phyloP scores from a whole-genome alignment of 306 rosid genomes.

The Canavalia gladiata region DNA sequence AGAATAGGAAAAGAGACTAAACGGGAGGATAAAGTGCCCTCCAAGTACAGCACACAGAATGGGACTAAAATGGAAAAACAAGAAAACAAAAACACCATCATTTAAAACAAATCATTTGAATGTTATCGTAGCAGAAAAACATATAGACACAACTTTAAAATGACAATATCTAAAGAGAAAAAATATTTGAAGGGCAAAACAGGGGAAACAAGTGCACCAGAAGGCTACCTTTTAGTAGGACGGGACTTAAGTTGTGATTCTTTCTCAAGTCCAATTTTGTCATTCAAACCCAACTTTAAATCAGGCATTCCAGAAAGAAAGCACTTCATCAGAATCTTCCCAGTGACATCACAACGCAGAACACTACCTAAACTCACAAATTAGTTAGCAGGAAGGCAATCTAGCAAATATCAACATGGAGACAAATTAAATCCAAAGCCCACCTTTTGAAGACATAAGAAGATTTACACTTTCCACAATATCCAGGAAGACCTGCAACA shows the following conservation, averaged over 20 bases:
- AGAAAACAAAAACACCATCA: not conserved
- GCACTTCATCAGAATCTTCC: conserved; percentile 94
- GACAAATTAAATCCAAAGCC: conserved; percentile 35
- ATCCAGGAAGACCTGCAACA: conserved; percentile 84
- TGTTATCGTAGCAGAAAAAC: conserved; percentile 24
- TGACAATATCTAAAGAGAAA: conserved; percentile 10
- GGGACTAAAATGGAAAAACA: not conserved
- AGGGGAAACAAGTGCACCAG: conserved; percentile 23
- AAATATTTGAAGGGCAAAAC: not conserved
- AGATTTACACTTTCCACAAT: conserved; percentile 95
- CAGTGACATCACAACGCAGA: conserved; percentile 91
- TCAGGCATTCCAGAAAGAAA: conserved; percentile 98
- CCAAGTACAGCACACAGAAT: not conserved
- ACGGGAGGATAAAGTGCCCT: not conserved
- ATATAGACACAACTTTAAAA: conserved; percentile 3
- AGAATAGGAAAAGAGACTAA: conserved; percentile 9
- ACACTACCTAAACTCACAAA: conserved; percentile 76
- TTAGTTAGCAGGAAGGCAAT: conserved; percentile 34
- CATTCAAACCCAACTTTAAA: conserved; percentile 91
- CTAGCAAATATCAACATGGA: conserved; percentile 25
- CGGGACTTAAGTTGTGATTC: conserved; percentile 86
- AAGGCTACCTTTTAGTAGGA: conserved; percentile 79
- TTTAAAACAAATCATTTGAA: not conserved
- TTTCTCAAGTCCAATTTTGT: conserved; percentile 93
- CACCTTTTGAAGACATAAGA: conserved; percentile 96